Conservation (phyloP, 495 filamentous ascomycete species). For the Trichoderma parareesei region DNA sequence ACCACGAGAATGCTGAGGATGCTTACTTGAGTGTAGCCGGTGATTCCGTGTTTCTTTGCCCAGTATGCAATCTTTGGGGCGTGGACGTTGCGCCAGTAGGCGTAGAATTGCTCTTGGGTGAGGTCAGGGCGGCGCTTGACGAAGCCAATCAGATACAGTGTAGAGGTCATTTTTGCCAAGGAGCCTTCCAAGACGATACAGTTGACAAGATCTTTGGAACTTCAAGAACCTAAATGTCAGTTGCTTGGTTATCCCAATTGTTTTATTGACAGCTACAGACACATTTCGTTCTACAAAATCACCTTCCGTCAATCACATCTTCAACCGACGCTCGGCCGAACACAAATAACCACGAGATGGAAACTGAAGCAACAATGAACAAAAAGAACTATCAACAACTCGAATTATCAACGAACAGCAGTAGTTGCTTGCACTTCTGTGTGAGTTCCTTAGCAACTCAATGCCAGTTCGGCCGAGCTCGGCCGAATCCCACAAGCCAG, state of each 20-base stretch:
- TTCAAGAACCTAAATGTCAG: too few relatives aligned
- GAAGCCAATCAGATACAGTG: constrained; percentile 6
- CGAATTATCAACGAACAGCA: too few relatives aligned
- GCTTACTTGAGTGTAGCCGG: constrained; percentile 11
- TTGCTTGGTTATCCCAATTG: too few relatives aligned
- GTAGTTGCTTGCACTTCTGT: too few relatives aligned
- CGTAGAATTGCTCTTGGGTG: constrained; percentile 10
- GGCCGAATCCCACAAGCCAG: not conserved
- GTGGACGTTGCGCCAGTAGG: constrained; percentile 13
- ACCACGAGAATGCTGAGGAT: too few relatives aligned
- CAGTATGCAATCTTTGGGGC: constrained; percentile 10
- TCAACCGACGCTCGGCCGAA: not conserved
- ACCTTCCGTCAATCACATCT: not conserved
- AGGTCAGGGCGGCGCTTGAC: constrained; percentile 7
- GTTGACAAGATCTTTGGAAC: not conserved
- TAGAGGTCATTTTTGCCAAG: not conserved
- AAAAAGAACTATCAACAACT: not conserved
- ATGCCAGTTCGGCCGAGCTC: not conserved
- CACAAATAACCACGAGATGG: not conserved
- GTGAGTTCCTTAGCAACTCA: not conserved
- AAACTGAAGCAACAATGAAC: not conserved
- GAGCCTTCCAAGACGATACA: not conserved
- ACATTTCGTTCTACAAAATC: not conserved
- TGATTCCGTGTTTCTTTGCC: constrained; percentile 13
- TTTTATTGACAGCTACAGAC: too few relatives aligned